A percentile compares a stretch with the other conserved stretches of the same genome.
Conservation (phyloP, 306 rosid species). For the Cucurbita argyrosperma region DNA sequence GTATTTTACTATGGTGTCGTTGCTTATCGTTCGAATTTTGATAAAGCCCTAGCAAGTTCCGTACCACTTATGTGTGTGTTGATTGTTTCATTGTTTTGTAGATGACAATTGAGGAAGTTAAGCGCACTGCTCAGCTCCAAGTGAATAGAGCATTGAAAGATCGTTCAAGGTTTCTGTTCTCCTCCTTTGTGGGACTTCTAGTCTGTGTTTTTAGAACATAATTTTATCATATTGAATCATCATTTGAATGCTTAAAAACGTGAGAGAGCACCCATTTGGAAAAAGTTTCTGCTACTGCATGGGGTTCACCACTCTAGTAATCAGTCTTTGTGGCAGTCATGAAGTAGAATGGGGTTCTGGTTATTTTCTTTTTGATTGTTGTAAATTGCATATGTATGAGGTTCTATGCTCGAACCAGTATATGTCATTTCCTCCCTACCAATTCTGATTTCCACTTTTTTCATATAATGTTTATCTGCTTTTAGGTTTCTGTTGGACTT, state of each 20-base stretch:
- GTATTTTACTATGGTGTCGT: too few relatives aligned
- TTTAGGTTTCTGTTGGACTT: conserved; percentile 83
- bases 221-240: background rate
- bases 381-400: too few relatives aligned
- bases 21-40: background rate
- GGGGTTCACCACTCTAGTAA: too few relatives aligned
- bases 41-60: background rate
- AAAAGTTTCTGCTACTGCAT: too few relatives aligned
- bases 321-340: too few relatives aligned
- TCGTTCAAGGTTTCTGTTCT: conserved; percentile 44
- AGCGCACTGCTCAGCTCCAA: conserved; percentile 93
- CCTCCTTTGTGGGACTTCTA: background rate
- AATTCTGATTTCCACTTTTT: too few relatives aligned
- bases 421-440: too few relatives aligned
- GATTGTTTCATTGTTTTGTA: conserved; percentile 25
- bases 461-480: conserved; percentile 9
- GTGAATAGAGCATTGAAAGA: conserved; percentile 85
- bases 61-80: conserved; percentile 1
- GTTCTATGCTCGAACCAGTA: too few relatives aligned
- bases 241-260: background rate
- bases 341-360: too few relatives aligned
- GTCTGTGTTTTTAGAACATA: background rate
- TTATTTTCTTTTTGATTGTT: too few relatives aligned
- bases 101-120: conserved; percentile 83
- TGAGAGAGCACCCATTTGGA: background rate